These are phyloP conservation scores for Tylopilus vinaceipallidus DNA, from an alignment of 768 basidiomycete species.

Conservation along the genomic window DNA sequence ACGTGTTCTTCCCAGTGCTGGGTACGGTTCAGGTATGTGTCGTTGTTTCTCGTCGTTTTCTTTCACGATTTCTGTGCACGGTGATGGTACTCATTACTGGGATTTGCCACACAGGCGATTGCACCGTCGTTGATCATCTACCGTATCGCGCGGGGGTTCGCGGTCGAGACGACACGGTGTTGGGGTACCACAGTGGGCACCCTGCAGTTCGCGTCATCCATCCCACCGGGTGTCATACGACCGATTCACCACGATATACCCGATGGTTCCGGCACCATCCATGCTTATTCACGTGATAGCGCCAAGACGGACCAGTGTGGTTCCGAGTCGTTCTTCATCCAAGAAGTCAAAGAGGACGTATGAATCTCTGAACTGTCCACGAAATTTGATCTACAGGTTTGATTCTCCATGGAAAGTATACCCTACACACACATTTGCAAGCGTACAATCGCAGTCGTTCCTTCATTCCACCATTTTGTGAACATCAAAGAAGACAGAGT, in stretches of 20 bases:
- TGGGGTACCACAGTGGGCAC: neutral
- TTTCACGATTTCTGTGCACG: neutral
- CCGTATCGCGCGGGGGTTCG: constrained; percentile 20
- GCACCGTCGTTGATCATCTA: constrained; percentile 21
- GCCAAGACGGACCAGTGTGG: constrained; percentile 4
- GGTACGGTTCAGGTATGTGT: constrained; percentile 19
- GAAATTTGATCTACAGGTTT: no score
- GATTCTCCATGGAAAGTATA: neutral
- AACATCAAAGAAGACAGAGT: neutral
- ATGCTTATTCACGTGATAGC: neutral
- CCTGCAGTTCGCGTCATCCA: constrained; percentile 11
- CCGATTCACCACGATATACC: neutral
- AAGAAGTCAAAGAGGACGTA: constrained; percentile 9
- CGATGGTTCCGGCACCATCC: constrained; percentile 11
- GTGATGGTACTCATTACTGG: neutral
- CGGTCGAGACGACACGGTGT: constrained; percentile 18
- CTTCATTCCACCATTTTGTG: neutral
- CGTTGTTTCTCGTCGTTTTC: neutral
- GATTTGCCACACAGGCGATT: constrained; percentile 5
- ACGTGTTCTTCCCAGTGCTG: constrained; percentile 23
- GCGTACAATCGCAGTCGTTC: no score
- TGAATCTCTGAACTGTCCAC: neutral
- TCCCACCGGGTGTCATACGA: neutral
- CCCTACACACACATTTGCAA: no score
- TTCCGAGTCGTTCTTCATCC: constrained; percentile 12